A percentile compares a stretch with the other conserved stretches of the same genome.
Conservation (phyloP, 2,329 filamentous ascomycete species). For the Microdochium nivale region DNA sequence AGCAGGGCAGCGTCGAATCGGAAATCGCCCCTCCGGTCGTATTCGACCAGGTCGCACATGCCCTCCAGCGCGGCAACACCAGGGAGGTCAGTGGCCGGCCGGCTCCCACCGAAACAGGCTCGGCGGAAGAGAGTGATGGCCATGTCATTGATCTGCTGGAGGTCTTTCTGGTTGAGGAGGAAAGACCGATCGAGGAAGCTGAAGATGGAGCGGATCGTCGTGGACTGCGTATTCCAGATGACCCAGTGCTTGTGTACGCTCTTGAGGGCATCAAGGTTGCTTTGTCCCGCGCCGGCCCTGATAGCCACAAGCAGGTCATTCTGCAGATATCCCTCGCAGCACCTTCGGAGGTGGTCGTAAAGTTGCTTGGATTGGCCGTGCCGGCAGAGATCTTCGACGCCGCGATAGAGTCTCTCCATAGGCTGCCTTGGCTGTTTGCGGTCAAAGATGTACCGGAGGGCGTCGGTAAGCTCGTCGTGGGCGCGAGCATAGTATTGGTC, state of each 20-base stretch:
- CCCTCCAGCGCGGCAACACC: constrained; percentile 40
- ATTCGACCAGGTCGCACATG: constrained; percentile 67
- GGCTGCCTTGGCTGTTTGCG: constrained; percentile 56
- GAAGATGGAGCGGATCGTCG: constrained; percentile 77
- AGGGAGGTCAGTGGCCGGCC: constrained; percentile 7
- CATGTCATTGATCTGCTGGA: constrained; percentile 71
- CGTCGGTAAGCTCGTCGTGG: constrained; percentile 65
- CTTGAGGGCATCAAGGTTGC: constrained; percentile 50
- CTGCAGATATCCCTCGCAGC: constrained; percentile 61
- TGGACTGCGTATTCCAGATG: constrained; percentile 68
- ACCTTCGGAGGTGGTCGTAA: constrained; percentile 54
- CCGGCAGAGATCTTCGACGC: constrained; percentile 85
- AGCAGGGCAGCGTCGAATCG: constrained; percentile 59
- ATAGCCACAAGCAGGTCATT: constrained; percentile 47
- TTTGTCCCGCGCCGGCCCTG: constrained; percentile 34
- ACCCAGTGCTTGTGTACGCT: constrained; percentile 55
- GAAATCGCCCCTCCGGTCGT: constrained; percentile 53
- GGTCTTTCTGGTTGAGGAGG: constrained; percentile 63
- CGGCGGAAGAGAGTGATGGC: constrained; percentile 67
- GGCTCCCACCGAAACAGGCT: constrained; percentile 31
- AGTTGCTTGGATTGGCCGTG: constrained; percentile 63
- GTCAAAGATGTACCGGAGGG: constrained; percentile 65
- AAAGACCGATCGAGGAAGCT: constrained; percentile 91
- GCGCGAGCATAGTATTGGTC: constrained; percentile 71
- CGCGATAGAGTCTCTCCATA: constrained; percentile 83